Conservation (phyloP, 495 filamentous ascomycete species). For the Penicillium dipodomyicola region DNA sequence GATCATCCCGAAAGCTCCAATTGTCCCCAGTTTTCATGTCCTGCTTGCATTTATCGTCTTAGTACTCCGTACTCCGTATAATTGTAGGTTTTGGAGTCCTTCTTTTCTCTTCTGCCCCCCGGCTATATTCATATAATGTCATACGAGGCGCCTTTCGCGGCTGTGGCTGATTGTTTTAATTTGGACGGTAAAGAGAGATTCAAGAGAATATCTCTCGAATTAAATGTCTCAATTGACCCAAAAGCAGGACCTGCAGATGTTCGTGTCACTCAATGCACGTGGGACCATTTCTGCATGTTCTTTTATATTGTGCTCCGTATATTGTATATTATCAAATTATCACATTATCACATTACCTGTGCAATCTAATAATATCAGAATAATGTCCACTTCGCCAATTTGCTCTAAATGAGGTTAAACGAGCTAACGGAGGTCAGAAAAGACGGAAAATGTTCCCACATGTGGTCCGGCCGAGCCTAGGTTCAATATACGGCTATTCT, state of each 20-base stretch:
- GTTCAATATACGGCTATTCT: conserved; percentile 4
- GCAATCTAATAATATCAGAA: background rate
- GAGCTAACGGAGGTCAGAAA: background rate
- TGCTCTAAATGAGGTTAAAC: background rate
- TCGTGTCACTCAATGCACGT: conserved; percentile 13
- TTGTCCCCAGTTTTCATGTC: conserved; percentile 28
- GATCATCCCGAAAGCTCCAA: conserved; percentile 21
- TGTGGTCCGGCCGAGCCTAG: conserved; percentile 1
- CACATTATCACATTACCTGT: background rate
- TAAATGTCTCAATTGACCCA: conserved; percentile 1
- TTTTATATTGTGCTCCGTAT: background rate
- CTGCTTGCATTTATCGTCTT: conserved; percentile 6
- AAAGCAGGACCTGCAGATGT: conserved; percentile 7
- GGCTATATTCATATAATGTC: background rate
- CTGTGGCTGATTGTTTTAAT: conserved; percentile 16
- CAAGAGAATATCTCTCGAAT: background rate
- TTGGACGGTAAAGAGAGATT: background rate
- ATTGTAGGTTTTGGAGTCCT: conserved; percentile 4
- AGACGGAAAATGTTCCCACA: background rate
- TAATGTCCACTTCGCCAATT: background rate
- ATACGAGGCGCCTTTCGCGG: conserved; percentile 28
- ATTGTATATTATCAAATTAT: background rate
- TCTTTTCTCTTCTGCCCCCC: background rate
- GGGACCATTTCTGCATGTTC: conserved; percentile 8
- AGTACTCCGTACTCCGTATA: background rate